Conservation (phyloP, 2,329 filamentous ascomycete genomes). For the Coniochaeta prunicola region DNA sequence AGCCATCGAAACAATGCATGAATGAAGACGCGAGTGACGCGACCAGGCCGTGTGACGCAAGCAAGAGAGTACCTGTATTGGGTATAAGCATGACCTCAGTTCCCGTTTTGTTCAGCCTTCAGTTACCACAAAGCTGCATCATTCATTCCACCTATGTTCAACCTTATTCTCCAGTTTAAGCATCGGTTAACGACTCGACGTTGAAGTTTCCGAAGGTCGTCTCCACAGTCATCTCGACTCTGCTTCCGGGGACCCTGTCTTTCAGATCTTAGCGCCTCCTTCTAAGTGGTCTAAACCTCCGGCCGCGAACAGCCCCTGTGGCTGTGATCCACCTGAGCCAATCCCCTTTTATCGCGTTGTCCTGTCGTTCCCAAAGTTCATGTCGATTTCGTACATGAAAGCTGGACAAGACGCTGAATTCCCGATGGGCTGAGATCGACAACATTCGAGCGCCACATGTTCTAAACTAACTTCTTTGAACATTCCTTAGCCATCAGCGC, state of each 20-base stretch:
- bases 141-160: not conserved
- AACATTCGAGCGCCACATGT: not conserved
- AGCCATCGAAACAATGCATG: constrained; percentile 1
- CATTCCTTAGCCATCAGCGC: not conserved
- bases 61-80: not conserved
- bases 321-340: not conserved
- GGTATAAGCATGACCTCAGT: not conserved
- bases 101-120: not conserved
- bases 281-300: not conserved
- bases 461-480: not conserved
- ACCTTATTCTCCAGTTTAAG: not conserved
- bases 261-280: not conserved
- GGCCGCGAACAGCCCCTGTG: not conserved
- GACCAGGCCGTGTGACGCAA: not conserved
- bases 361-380: not conserved
- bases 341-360: constrained; percentile 1
- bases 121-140: not conserved
- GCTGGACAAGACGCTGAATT: not conserved
- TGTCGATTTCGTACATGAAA: not conserved
- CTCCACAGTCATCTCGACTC: not conserved
- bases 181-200: not conserved
- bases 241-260: not conserved
- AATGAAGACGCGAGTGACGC: not conserved
- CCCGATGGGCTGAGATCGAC: not conserved
- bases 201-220: not conserved